Evolutionary conservation across 2,329 filamentous ascomycete genomes (phyloP).

Genomic region (Pseudocercospora cruenta): DNA sequence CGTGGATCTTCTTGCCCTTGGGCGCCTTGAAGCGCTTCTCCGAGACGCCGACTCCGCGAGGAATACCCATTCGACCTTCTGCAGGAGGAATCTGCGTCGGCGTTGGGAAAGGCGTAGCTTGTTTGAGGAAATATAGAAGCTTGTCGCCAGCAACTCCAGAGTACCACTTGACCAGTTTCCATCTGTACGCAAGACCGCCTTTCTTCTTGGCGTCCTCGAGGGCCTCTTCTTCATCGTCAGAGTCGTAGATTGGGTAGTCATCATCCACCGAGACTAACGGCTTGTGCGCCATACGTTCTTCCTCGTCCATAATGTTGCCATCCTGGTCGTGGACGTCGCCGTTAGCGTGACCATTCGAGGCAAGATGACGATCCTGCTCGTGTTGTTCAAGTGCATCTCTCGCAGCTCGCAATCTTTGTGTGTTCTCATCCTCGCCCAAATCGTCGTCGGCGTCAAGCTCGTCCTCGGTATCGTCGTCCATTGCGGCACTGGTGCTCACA

Average conservation of each 20-base stretch:
- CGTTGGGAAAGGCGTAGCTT: constrained; percentile 42
- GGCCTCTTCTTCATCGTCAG: constrained; percentile 73
- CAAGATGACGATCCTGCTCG: constrained; percentile 53
- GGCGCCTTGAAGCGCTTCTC: constrained; percentile 68
- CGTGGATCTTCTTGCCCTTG: constrained; percentile 86
- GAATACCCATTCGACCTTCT: constrained; percentile 50
- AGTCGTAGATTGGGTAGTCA: constrained; percentile 88
- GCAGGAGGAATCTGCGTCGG: constrained; percentile 48
- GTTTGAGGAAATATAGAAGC: constrained; percentile 40
- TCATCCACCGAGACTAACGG: constrained; percentile 60
- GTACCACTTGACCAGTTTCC: constrained; percentile 56
- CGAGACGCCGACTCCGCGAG: constrained; percentile 41
- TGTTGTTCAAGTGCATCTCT: constrained; percentile 56
- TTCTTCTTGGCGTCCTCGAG: constrained; percentile 76
- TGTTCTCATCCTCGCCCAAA: constrained; percentile 49
- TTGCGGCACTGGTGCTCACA: constrained; percentile 75
- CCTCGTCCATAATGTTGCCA: constrained; percentile 67
- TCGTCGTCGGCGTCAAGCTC: constrained; percentile 59
- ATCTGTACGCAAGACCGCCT: constrained; percentile 76
- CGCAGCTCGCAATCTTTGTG: constrained; percentile 54
- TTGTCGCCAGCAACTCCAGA: constrained; percentile 50
- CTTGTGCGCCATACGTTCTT: constrained; percentile 75
- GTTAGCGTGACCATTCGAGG: constrained; percentile 41
- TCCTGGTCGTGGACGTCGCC: constrained; percentile 22
- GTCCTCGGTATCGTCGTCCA: constrained; percentile 74